Evolutionary conservation across 2,329 filamentous ascomycete genomes (phyloP), one percentile per base, ranked within the genome.

Genomic region (Pezicula neosporulosa): DNA sequence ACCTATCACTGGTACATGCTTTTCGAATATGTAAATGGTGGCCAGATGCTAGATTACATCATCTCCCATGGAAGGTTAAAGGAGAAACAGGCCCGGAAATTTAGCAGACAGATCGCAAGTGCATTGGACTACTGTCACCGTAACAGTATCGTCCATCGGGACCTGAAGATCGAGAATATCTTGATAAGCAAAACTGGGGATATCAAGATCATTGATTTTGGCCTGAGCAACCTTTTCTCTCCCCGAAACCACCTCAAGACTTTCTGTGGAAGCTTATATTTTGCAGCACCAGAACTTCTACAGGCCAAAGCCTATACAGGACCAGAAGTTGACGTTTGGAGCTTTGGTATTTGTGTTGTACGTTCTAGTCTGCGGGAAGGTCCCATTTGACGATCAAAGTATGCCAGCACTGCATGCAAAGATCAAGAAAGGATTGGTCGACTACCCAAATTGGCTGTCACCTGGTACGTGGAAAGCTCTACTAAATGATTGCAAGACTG

Each of bases 1-100:
- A 93, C 94, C 65, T 94, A 97, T 68, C 94, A 99, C 71, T 99
- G 94, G 94, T 99, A 99, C 72, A 99, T 99, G 94, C 84, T 99
- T 47, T 99, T 96, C 66, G 94, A 99, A 73, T 97, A 94, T 69
- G 94, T 99, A 70, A 97, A 99, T 66, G 94, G 94, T 44, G 94
- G 94, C 16, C 94, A 99, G 73, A 97, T 99, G 94, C 84, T 99
- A 55, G 94, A 99, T 74, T 99, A 97, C 72, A 99, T 99, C 69
- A 99, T 99, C 67, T 97, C 92, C 3, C 94, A 99, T 66, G 94
- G 93, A 52, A 89, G 95, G 65, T 77, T 99, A 57, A 97, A 97
- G 77, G 94, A 99, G 74, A 97, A 97, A 72, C 93, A 96, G 71
- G 94, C 94, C 8, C 86, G 94, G 64, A 97, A 97, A 69, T 99